Evolutionary conservation across 2,329 filamentous ascomycete genomes (phyloP).

Genomic region (Colletotrichum euphorbiae): DNA sequence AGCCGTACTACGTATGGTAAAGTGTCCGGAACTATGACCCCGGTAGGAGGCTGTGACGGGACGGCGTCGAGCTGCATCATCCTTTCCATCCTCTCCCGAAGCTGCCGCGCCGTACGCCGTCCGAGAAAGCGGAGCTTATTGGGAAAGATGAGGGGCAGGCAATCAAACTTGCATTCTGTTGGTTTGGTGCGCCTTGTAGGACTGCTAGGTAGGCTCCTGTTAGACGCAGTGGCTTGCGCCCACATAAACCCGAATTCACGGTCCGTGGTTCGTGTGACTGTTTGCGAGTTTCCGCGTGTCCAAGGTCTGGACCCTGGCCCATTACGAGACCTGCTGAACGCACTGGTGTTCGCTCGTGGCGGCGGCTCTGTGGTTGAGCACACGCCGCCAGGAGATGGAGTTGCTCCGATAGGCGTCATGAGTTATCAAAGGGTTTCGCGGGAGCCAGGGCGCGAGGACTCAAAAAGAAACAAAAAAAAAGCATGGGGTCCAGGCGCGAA

Average conservation of each 20-base stretch:
- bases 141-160: neutral
- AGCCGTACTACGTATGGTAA: too few species aligned
- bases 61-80: constrained; percentile 7
- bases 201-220: too few species aligned
- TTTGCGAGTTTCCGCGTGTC: neutral
- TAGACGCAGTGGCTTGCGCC: neutral
- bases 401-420: constrained; percentile 29
- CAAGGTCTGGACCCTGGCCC: constrained; percentile 11
- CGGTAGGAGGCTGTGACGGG: neutral
- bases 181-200: too few species aligned
- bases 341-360: neutral
- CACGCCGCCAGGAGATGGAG: constrained; percentile 21
- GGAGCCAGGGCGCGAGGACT: neutral
- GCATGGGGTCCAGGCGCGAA: neutral
- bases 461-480: neutral
- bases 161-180: too few species aligned
- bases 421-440: constrained; percentile 8
- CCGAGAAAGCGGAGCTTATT: neutral
- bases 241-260: neutral
- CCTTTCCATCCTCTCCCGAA: neutral
- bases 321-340: neutral
- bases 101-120: neutral
- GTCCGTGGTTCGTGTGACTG: neutral
- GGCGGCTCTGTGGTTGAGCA: constrained; percentile 12
- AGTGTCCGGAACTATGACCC: neutral